Base-by-base conservation (phyloP, 768 basidiomycete genomes). In the Panellus pusillus region DNA sequence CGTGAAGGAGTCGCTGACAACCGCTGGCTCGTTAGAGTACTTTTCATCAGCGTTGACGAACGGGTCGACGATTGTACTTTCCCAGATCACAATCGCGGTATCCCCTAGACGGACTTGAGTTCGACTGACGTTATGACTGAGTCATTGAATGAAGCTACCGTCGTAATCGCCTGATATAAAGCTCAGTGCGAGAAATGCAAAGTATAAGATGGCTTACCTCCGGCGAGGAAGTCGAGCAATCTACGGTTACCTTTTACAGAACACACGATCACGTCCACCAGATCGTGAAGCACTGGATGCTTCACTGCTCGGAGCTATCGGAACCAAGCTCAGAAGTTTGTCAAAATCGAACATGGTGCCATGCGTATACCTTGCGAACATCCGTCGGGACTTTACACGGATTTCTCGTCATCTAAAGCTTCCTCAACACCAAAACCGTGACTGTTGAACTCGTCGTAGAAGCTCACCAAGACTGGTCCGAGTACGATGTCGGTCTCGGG, bases 361-460 rank as follows among this genome's bases (percentile, higher is more conserved):
- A 31, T 68, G n/a, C n/a, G n/a, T n/a, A 19, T 57, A 83, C 84
- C 72, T 84, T 87, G 59, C 82, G 82, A 0, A 80, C 74, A 65
- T 89, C 87, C 0, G 79, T 83, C 1, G 86, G 84, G 1, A 87
- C 67, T 57, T 86, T 87, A 67, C 86, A 88, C n/a, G 87, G 87
- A 64, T 83, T 76, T 19, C 86, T 70, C 2, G 82, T 82, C 11
- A 88, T 68, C 82, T 83, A 52, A 6, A 27, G 2, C 35, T 24
- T 17, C 9, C 29, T 47, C 17, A 57, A 18, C 27, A 42, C 24
- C 9, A 28, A 27, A 11, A 5, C 4, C 24, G 24, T 15, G 28
- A 48, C 11, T 15, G n/a, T n/a, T n/a, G 17, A 32, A 44, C 24
- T 35, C 20, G 32, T 11, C 9, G 18, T 5, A 50, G 28, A 47